Base-by-base conservation (phyloP, 2,329 filamentous ascomycete genomes). In the Microcera coccophila region DNA sequence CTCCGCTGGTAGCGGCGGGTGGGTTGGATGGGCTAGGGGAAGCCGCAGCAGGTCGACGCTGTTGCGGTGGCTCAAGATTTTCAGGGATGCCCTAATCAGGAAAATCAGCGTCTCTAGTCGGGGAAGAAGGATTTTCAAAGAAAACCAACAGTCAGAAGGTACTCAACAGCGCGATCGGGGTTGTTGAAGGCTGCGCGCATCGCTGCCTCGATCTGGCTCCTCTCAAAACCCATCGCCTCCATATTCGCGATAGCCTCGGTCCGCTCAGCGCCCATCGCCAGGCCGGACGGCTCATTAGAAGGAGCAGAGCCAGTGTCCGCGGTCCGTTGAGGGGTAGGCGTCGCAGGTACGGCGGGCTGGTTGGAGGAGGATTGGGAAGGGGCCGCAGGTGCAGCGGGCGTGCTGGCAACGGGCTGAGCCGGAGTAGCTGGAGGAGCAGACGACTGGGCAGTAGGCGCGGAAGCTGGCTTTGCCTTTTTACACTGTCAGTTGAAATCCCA, bases 141-240 rank as follows among this genome's bases (percentile, higher is more conserved):
- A n/a, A n/a, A 38, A 72, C 84, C 69, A 66, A 93, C 89, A 55
- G 72, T 95, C 62, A 98, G 66, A 11, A 98, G 80, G 62, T 98
- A 98, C 67, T 98, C 93, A 43, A 98, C 91, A 41, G 93, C 93
- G 58, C 93, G 89, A 66, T 97, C 91, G 12, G 91, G 90, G 71
- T 98, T 98, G 76, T 86, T 94, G 69, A 88, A 98, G 12, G 93
- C 93, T 50, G 93, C 93, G 61, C 91, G 87, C 85, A 98, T 93
- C 39, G 93, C 93, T 36, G 85, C 81, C 57, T 96, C 90, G 55
- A 96, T 95, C 62, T 95, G 86, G 39, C 81, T 74, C 61, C 90
- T 80, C 60, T 87, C 81, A 57, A 98, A 98, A 8, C 93, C 93
- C 93, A 98, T 98, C 53, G 85, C 85, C 70, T 95, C 90, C 90